Evolutionary conservation across 805 yeast species (phyloP), one percentile per base, ranked within the genome.

Genomic region (Yarrowia porcina): DNA sequence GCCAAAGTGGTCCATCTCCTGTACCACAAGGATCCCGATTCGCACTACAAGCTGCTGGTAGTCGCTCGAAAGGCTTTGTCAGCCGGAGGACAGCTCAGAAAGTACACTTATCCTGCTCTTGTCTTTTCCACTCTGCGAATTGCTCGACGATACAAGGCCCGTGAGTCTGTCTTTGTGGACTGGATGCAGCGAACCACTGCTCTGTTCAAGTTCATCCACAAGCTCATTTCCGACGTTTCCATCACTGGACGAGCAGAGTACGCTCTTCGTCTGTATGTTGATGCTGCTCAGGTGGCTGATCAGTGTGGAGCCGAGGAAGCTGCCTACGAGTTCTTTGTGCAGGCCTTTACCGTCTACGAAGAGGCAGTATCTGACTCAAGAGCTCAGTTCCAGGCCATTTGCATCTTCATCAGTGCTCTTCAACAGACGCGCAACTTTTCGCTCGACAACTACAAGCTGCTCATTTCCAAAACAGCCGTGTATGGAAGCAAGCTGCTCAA

Each of bases 401-500:
- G 82, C 12, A 75, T 80, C 21, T 75, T 82, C 66, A 79, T 82
- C 1, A 82, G 83, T 47, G 75, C 80, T 3, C 73, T 84, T 47
- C 87, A 83, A 69, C 76, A 76, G 67, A 75, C 84, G 35, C 75
- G 85, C 63, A 78, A 80, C 63, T 77, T 83, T 64, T 77, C 79
- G 49, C 75, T 79, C 49, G 96, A 88, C 32, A 89, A 84, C 72
- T 93, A 89, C 74, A 94, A 90, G 68, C 82, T 84, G 4, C 77
- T 93, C 67, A 90, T 92, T 57, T 88, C 96, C 15, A 88, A 91
- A 72, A 82, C 92, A 50, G 90, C 97, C 0, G 76, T 92, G 52
- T 90, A 90, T 69, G 96, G 96, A 5, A 89, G 96, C 13, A 90
- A 89, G 73, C 79, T 94, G 57, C 79, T 93, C 69, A 90, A 89